A percentile compares a stretch with the other conserved stretches of the same genome.
Evolutionary conservation across 2,329 filamentous ascomycete genomes (phyloP).

Genomic region (Claviceps sp.): DNA sequence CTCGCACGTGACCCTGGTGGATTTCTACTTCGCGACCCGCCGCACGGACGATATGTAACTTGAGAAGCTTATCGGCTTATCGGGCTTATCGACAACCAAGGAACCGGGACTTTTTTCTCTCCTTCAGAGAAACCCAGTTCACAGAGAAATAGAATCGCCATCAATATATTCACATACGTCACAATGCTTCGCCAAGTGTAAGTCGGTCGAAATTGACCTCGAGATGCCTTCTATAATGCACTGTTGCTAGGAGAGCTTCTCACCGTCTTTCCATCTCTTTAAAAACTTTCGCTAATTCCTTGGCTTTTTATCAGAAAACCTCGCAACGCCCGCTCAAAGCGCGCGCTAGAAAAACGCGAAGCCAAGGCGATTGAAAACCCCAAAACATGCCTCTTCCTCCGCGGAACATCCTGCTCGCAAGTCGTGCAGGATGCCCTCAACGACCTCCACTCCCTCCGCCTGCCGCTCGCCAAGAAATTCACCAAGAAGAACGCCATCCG

Average conservation of each 20-base stretch:
- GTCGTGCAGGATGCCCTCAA: conserved; percentile 70
- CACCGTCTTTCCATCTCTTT: not conserved
- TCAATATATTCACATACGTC: not conserved
- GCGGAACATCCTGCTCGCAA: conserved; percentile 74
- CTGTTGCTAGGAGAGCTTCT: too few species aligned
- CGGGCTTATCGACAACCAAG: conserved; percentile 21
- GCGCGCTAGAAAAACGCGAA: conserved; percentile 83
- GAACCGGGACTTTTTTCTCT: conserved; percentile 6
- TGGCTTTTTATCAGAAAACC: conserved; percentile 33
- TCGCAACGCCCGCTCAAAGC: conserved; percentile 75
- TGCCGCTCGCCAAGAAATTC: conserved; percentile 78
- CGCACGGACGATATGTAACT: too few species aligned
- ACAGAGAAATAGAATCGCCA: not conserved
- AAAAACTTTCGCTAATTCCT: not conserved
- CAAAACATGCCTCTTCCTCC: conserved; percentile 80
- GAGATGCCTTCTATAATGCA: too few species aligned
- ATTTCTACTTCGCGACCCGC: too few species aligned
- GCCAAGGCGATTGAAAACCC: conserved; percentile 82
- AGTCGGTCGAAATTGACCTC: conserved; percentile 7
- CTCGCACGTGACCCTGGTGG: too few species aligned
- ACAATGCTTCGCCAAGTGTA: conserved; percentile 39
- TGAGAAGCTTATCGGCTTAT: too few species aligned
- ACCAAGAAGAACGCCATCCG: conserved; percentile 94
- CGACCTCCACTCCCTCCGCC: conserved; percentile 74
- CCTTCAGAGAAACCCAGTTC: conserved; percentile 8